phyloP scores from a whole-genome alignment of 306 rosid genomes.

The Leucaena leucocephala region DNA sequence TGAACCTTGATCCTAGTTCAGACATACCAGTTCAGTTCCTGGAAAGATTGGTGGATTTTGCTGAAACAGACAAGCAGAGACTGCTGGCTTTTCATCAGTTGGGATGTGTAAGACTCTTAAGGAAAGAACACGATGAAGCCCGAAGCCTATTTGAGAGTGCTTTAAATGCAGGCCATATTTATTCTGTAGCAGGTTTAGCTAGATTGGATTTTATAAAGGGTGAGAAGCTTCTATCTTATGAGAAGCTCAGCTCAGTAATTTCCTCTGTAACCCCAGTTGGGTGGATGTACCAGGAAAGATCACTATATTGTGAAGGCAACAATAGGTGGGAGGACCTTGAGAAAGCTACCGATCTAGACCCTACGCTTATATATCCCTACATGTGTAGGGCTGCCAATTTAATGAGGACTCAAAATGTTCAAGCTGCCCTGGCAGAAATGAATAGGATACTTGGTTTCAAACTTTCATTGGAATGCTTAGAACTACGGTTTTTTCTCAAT shows the following conservation, averaged over 20 bases:
- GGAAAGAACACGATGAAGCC: conserved; percentile 80
- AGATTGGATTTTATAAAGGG: conserved; percentile 66
- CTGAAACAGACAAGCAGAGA: conserved; percentile 74
- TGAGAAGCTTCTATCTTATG: conserved; percentile 63
- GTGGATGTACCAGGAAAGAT: conserved; percentile 94
- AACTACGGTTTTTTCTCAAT: conserved; percentile 82
- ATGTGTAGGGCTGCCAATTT: conserved; percentile 79
- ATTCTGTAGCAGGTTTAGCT: conserved; percentile 80
- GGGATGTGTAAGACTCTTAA: conserved; percentile 72
- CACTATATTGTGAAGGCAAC: conserved; percentile 75
- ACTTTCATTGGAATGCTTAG: conserved; percentile 91
- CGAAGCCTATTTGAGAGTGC: conserved; percentile 68
- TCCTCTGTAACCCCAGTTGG: conserved; percentile 62
- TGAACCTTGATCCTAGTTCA: conserved; percentile 67
- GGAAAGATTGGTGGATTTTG: conserved; percentile 63
- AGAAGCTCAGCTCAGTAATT: conserved; percentile 74
- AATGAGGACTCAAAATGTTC: conserved; percentile 66
- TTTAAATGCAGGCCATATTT: conserved; percentile 78
- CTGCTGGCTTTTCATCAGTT: conserved; percentile 70
- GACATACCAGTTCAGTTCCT: conserved; percentile 73
- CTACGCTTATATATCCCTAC: conserved; percentile 88
- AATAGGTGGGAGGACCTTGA: conserved; percentile 80
- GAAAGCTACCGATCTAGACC: conserved; percentile 82
- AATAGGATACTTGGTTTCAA: conserved; percentile 84
- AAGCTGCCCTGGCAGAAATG: conserved; percentile 76